phyloP scores from a whole-genome alignment of 2,329 filamentous ascomycete genomes.

The Microdochium paspali region DNA sequence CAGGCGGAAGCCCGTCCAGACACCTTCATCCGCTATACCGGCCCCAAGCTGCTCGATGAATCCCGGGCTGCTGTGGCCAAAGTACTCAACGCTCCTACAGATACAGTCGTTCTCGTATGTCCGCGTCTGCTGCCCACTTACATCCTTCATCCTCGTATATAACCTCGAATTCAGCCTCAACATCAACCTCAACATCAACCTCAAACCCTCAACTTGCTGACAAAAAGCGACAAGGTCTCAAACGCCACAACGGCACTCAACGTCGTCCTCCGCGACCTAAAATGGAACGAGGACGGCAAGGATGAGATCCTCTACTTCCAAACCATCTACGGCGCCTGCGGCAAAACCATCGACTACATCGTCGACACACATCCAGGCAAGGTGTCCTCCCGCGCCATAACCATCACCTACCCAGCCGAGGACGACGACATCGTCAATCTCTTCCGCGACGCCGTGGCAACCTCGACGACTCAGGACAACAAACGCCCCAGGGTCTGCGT shows the following conservation, averaged over 20 bases:
- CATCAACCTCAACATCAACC: background rate
- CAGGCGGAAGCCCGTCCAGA: conserved; percentile 62
- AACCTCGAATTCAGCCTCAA: background rate
- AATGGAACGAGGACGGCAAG: conserved; percentile 56
- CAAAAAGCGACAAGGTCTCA: too few relatives aligned
- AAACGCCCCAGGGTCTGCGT: conserved; percentile 58
- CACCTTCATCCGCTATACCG: conserved; percentile 63
- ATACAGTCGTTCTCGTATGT: conserved; percentile 55
- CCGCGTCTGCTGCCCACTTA: background rate
- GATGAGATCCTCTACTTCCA: conserved; percentile 75
- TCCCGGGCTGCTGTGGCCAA: conserved; percentile 55
- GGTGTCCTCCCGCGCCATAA: conserved; percentile 42
- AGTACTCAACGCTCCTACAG: conserved; percentile 54
- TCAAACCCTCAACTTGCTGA: too few relatives aligned
- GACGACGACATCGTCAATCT: conserved; percentile 54
- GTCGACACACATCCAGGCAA: conserved; percentile 49
- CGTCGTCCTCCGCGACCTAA: conserved; percentile 67
- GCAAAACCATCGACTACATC: conserved; percentile 61
- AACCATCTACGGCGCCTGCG: conserved; percentile 71
- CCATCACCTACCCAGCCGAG: conserved; percentile 57
- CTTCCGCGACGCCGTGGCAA: conserved; percentile 50
- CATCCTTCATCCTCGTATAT: too few relatives aligned
- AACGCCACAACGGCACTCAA: conserved; percentile 78
- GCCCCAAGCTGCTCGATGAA: conserved; percentile 52
- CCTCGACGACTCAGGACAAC: conserved; percentile 38